A percentile compares a stretch with the other conserved stretches of the same genome.
Evolutionary conservation across 208 protist genomes (phyloP).

Genomic region (Trypanosoma avium): DNA sequence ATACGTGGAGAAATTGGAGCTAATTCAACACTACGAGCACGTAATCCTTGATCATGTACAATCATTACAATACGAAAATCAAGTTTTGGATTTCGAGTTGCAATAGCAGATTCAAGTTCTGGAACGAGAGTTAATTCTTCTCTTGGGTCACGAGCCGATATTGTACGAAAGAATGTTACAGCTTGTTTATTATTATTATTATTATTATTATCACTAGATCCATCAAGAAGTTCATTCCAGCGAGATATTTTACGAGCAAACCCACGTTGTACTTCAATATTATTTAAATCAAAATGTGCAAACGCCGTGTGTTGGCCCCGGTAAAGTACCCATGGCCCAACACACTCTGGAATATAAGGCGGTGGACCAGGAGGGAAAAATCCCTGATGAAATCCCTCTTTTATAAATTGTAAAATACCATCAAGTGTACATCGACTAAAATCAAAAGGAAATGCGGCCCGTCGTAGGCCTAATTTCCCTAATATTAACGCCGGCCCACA

Average conservation of each 20-base stretch:
- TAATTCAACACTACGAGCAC: constrained; percentile 41
- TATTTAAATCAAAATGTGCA: constrained; percentile 80
- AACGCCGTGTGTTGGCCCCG: constrained; percentile 79
- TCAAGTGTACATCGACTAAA: constrained; percentile 75
- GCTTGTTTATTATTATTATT: too few species aligned
- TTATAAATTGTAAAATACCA: constrained; percentile 64
- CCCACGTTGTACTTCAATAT: constrained; percentile 41
- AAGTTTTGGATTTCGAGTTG: constrained; percentile 39
- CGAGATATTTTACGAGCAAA: constrained; percentile 59
- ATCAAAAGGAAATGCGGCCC: constrained; percentile 73
- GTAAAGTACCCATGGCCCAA: constrained; percentile 76
- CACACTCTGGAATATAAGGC: constrained; percentile 73
- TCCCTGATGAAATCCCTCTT: constrained; percentile 51
- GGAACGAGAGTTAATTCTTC: constrained; percentile 53
- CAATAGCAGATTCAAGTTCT: constrained; percentile 35
- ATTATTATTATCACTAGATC: too few species aligned
- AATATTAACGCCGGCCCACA: constrained; percentile 74
- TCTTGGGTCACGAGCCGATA: constrained; percentile 52
- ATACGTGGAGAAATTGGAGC: constrained; percentile 44
- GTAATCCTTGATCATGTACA: constrained; percentile 64
- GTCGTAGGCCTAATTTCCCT: constrained; percentile 70
- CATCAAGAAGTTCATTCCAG: constrained; percentile 46
- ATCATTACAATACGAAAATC: constrained; percentile 67
- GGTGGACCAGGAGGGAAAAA: constrained; percentile 68
- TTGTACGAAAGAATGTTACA: constrained; percentile 75